Base-by-base conservation (phyloP, 2,329 filamentous ascomycete species). In the Dothistroma pini region DNA sequence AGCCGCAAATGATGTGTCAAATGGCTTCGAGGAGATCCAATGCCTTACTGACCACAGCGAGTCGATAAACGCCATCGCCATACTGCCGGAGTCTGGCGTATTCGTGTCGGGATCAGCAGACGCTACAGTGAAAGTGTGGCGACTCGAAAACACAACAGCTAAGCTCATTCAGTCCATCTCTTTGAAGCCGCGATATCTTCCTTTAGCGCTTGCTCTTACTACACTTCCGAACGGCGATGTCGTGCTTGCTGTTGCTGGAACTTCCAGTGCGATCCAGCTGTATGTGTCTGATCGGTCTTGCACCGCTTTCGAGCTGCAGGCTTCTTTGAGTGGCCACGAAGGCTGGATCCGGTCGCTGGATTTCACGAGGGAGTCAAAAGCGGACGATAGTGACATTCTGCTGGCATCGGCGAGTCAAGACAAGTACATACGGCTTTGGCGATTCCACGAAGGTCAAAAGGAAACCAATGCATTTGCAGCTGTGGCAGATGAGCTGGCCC, bases 341-440 rank as follows among this genome's bases (percentile, higher is more conserved):
- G 93, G 90, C 59, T 99, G 95, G 95, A 86, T 99, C 52, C 84
- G 93, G 53, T 93, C 91, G 14, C 80, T 99, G 12, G 88, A 88
- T 64, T 95, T 99, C 67, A 84, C 85, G 1, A 79, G 79, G 62
- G 90, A 95, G 71, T 82, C 76, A 14, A 72, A 78, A 2, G 77
- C 78, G 22, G 66, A 76, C 0, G 75, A 78, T 0, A 84, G 84
- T 56, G 93, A 97, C 72, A 74, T 96, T 4, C 77, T 97, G 22
- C 83, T 99, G 21, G 91, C 93, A 0, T 97, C 93, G 11, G 93
- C 93, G 22, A 97, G 93, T 73, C 95, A 99, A 75, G 95, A 99
- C 76, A 97, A 96, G 77, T 99, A 97, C 71, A 88, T 97, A 61
- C 89, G 95, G 47, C 83, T 99, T 38, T 99, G 95, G 95, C 86